Evolutionary conservation across 2,329 filamentous ascomycete genomes (phyloP), one percentile per base, ranked within the genome.

Genomic region (Coniella lustricola): DNA sequence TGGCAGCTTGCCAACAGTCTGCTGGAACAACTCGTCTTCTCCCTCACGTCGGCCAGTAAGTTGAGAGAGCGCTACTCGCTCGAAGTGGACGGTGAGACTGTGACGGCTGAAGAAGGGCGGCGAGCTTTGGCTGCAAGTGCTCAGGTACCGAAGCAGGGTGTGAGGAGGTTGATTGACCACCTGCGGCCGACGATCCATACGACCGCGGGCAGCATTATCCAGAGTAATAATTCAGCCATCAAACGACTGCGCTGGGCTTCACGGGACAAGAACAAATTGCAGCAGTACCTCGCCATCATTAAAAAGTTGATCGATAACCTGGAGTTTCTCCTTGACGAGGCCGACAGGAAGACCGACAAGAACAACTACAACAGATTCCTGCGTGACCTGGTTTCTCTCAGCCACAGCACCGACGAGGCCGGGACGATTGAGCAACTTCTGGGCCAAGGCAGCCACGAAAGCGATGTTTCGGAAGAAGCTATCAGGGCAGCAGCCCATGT

Each of bases 401-500:
- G 44, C 16, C 46, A 51, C 3, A 55, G 55, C 12, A 51, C 52
- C 22, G 20, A 38, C 13, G 54, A 56, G 25, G 52, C 47, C n/a
- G 51, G 51, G 22, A 52, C 57, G 46, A 51, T 57, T 22, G 52
- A 49, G 32, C 48, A 53, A 9, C 20, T 57, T 9, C 22, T 54
- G 14, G 52, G 48, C 12, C 48, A 45, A 9, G 40, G 39, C 12
- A 22, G 33, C n/a, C 38, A 36, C 8, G 17, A 41, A 9, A 34
- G 33, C 22, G 44, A 32, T 18, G 33, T 37, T 13, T 13, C 51
- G 3, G 33, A 45, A 21, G 43, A 45, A 17, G 43, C 43, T n/a
- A 58, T 58, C 20, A 54, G 50, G 10, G 56, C 55, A 5, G 55
- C 56, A n/a, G 54, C 54, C 9, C 54, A 53, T 41, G 35, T 55